These are phyloP conservation scores for Suillus fuscotomentosus DNA, from an alignment of 768 basidiomycete species.

Conservation along the genomic window DNA sequence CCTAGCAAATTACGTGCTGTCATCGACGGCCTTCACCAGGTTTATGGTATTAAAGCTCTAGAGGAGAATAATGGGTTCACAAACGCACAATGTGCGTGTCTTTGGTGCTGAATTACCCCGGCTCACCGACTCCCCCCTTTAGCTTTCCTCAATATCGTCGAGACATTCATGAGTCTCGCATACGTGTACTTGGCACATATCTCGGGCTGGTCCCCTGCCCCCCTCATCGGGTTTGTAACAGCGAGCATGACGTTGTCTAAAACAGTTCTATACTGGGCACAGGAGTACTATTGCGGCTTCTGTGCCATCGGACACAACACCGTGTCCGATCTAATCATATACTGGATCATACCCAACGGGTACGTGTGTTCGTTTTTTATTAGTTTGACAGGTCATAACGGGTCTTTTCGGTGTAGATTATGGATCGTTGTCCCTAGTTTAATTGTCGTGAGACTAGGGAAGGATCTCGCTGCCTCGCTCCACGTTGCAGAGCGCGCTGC, in stretches of 20 bases:
- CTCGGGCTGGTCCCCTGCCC: constrained; percentile 58
- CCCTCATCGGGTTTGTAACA: constrained; percentile 70
- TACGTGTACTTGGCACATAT: constrained; percentile 80
- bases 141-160: constrained; percentile 81
- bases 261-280: constrained; percentile 77
- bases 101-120: neutral
- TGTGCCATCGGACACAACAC: constrained; percentile 79
- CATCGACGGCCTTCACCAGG: constrained; percentile 32
- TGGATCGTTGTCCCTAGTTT: constrained; percentile 75
- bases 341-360: constrained; percentile 83
- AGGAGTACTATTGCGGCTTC: constrained; percentile 76
- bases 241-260: constrained; percentile 82
- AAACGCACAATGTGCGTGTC: constrained; percentile 73
- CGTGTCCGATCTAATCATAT: constrained; percentile 44
- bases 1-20: constrained; percentile 30
- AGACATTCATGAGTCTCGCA: constrained; percentile 67
- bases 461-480: constrained; percentile 55
- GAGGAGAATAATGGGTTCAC: constrained; percentile 74
- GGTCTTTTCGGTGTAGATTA: constrained; percentile 40
- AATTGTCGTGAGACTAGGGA: constrained; percentile 58
- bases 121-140: neutral
- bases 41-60: constrained; percentile 74
- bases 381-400: neutral
- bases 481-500: constrained; percentile 22
- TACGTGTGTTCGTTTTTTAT: constrained; percentile 31